Percentiles rank a stretch among this genome's conserved stretches.
phyloP scores from a whole-genome alignment of 2,329 filamentous ascomycete species.

The Coniochaeta sp. region DNA sequence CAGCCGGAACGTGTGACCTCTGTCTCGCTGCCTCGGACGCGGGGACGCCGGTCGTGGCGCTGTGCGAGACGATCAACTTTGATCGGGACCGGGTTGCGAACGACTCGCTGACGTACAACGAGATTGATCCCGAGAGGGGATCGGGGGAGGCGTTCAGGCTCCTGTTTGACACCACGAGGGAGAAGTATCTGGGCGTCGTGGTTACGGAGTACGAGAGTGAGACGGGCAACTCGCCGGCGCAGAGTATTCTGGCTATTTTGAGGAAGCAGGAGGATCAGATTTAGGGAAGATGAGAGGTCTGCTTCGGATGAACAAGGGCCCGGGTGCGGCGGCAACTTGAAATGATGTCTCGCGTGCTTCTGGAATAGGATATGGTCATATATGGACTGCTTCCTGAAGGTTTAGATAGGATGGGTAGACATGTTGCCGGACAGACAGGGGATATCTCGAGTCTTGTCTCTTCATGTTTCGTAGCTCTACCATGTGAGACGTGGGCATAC shows the following conservation, averaged over 20 bases:
- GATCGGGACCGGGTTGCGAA: conserved; percentile 76
- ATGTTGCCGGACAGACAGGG: no score
- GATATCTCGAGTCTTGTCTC: no score
- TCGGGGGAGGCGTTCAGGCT: conserved; percentile 49
- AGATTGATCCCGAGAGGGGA: conserved; percentile 71
- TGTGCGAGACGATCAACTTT: conserved; percentile 94
- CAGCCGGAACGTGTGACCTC: conserved; percentile 78
- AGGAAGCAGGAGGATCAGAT: conserved; percentile 49
- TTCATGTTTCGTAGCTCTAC: no score
- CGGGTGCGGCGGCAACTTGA: no score
- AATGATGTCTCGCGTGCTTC: not conserved
- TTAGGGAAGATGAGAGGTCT: conserved; percentile 20
- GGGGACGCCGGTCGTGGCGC: conserved; percentile 75
- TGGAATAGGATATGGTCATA: not conserved
- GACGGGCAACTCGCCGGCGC: conserved; percentile 77
- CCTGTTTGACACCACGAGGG: conserved; percentile 87
- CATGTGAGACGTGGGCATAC: no score
- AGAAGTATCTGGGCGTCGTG: conserved; percentile 79
- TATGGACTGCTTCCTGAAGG: no score
- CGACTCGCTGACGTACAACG: conserved; percentile 90
- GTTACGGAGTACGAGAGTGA: conserved; percentile 93
- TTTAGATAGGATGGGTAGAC: no score
- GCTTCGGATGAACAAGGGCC: not conserved
- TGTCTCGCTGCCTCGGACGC: conserved; percentile 73
- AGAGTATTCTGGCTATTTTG: conserved; percentile 64